Evolutionary conservation across 768 basidiomycete species (phyloP).

Genomic region (Kwoniella dejecticola): DNA sequence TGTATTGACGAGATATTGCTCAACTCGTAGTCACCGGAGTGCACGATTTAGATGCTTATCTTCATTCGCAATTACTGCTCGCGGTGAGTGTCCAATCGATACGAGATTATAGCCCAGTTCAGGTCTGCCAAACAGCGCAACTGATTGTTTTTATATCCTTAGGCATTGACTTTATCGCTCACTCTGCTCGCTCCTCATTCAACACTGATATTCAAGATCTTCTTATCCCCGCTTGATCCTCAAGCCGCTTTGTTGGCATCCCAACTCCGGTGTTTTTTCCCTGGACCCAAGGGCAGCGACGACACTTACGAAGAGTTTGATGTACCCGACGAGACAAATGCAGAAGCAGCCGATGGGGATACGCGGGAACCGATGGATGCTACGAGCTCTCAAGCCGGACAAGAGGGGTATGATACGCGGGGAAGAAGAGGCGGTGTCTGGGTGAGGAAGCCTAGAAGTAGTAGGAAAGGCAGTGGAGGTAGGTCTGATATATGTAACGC

Average conservation of each 20-base stretch:
- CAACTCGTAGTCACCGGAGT: constrained; percentile 57
- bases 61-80: constrained; percentile 58
- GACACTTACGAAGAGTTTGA: constrained; percentile 27
- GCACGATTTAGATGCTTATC: constrained; percentile 59
- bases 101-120: too few species aligned
- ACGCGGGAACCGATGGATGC: not conserved
- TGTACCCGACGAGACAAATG: constrained; percentile 8
- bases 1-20: constrained; percentile 1
- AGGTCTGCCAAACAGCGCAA: not conserved
- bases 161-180: constrained; percentile 58
- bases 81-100: constrained; percentile 52
- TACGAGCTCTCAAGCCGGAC: not conserved
- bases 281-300: constrained; percentile 21
- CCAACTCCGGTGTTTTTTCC: constrained; percentile 57
- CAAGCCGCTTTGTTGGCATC: constrained; percentile 55
- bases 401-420: constrained; percentile 34
- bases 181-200: constrained; percentile 57
- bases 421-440: constrained; percentile 57
- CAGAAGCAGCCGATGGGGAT: constrained; percentile 10
- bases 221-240: constrained; percentile 55
- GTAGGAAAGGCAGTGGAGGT: constrained; percentile 58
- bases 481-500: constrained; percentile 19
- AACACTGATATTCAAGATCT: constrained; percentile 59
- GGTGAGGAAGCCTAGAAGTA: constrained; percentile 58
- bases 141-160: not conserved